Base-by-base conservation (phyloP, 176 grass and related monocot species). In the Puccinellia tenuiflora region DNA sequence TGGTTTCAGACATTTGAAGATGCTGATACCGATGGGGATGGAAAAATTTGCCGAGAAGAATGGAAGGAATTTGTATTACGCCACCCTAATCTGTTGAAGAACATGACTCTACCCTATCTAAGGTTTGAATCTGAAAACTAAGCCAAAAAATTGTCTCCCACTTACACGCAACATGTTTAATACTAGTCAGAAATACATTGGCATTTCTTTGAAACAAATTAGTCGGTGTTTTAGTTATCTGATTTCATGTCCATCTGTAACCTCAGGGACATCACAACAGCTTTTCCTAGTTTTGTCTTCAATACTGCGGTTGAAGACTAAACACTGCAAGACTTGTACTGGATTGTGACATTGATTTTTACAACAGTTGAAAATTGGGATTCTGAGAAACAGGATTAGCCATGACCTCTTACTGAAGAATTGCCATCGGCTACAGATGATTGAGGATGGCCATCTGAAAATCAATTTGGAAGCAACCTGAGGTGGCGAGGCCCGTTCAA, bases 281-380 rank as follows among this genome's bases (percentile, higher is more conserved):
- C 73, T 62, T 97, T 92, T 82, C 91, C 94, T 68, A 92, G 91
- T 81, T 97, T 97, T 81, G 89, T 97, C 64, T 94, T 97, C 85
- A 90, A 97, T 40, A 94, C 91, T 0, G 82, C 70, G 21, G 89
- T 97, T 31, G 94, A 97, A 84, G 91, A 97, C 60, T 94, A 42
- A 94, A 25, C 14, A 26, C 3, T 0, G 10, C 40, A 81, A 51
- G 50, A 52, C 65, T 46, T 61, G 26, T 38, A 20, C 33, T 45
- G 9, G n/a, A 31, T 37, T 68, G 45, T 24, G 50, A 62, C 39
- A n/a, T n/a, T n/a, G n/a, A n/a, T n/a, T n/a, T n/a, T n/a, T n/a
- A n/a, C n/a, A n/a, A n/a, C n/a, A n/a, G 51, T 5, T 73, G 53
- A 39, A 34, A 18, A 42, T 53, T 43, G 18, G 30, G 3, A 1